Evolutionary conservation across 768 basidiomycete species (phyloP), one percentile per base, ranked within the genome.

Genomic region (Sarcomyxa edulis): DNA sequence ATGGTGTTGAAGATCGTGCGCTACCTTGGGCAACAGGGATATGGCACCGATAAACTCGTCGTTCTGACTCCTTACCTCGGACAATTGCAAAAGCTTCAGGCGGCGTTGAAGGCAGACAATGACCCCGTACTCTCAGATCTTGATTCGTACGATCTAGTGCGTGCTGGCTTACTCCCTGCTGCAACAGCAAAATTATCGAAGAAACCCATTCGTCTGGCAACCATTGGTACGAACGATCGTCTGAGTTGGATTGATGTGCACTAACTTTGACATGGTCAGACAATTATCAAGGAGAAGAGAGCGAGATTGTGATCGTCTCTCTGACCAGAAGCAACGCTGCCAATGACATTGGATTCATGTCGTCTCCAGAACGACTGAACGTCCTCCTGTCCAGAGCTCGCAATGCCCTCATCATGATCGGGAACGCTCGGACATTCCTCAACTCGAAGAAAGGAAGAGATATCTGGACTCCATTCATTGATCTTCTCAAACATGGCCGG

Each of bases 241-340:
- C 12, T 18, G 10, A 31, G 10, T 23, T 11, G 25, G 7, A 8
- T 25, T 15, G 12, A 16, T 22, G 6, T 11, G 8, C 35, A 12
- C 28, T 32, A 15, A 32, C 15, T 15, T 19, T 9, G 21, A 14
- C 9, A 14, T 38, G n/a, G n/a, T 20, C 32, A 84, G 84, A 85
- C 48, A 86, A 85, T 47, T 86, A 84, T 44, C 84, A 85, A 50
- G 83, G 83, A 3, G 84, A 85, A 51, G 82, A 85, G 53, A 76
- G 77, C 23, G 72, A 84, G 34, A 77, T 86, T 33, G 77, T 86
- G 18, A 59, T 86, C 23, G 65, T 68, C 5, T 76, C 72, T 8
- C 54, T 86, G 22, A 81, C 78, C 0, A 57, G 83, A 33, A 82
- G 80, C 45, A 84, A 86, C 42, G 5, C 59, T 0, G 40, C 55